Evolutionary conservation across 768 basidiomycete species (phyloP), one percentile per base, ranked within the genome.

Genomic region (Saitozyma podzolica): DNA sequence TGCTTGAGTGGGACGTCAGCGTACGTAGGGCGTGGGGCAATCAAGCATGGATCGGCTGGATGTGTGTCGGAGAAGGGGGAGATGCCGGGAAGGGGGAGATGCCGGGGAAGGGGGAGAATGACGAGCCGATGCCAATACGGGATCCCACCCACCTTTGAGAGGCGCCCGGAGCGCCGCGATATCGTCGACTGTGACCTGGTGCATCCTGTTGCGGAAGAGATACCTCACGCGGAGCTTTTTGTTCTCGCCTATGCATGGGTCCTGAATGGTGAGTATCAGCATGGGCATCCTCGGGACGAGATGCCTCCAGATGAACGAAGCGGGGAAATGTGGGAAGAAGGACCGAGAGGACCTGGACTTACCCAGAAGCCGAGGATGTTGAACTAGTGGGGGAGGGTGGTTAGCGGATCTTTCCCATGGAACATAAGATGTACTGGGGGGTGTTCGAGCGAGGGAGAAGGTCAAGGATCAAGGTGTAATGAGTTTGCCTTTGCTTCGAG

Each of bases 341-440:
- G 42, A 2, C 16, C 7, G 3, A 37, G 41, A 39, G 40, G 19
- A 58, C 5, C 29, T 29, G 29, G 17, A 63, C 67, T 51, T 49
- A 78, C 77, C 74, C 85, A 87, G 82, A 96, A 92, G n/a, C 92
- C 92, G 72, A 90, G 87, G 47, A 95, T 82, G 37, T 86, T 84
- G 62, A 86, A 82, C 89, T 89, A 67, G 29, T 29, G 29, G 29
- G 29, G 5, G 29, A 29, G 29, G 29, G 29, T 29, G 29, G 29
- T 29, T 5, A 29, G 29, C 29, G 29, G 5, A 2, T 29, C 29
- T 2, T 29, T 29, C 29, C 29, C 29, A 29, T 29, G 29, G 29
- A 29, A 29, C 2, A 29, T 29, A 29, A 29, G 29, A 29, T 29
- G 29, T 29, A 29, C 29, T 29, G 29, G 29, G 29, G 29, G 29